A percentile compares a stretch with the other conserved stretches of the same genome.
Conservation (phyloP, 2,329 filamentous ascomycete species). For the Trichoderma koningiopsis region DNA sequence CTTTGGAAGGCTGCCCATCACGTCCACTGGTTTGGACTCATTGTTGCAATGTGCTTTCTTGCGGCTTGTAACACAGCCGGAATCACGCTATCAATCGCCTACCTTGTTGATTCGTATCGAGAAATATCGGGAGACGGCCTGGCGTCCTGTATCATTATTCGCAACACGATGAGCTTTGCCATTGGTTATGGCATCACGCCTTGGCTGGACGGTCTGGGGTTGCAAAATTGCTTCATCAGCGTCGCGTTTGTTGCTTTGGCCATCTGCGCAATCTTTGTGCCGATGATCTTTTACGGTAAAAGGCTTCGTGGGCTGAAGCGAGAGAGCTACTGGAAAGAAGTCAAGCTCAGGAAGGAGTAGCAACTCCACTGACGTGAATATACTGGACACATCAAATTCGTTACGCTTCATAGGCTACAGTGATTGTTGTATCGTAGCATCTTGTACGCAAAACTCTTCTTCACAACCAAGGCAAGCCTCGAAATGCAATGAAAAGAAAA, state of each 20-base stretch:
- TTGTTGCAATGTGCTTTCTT: slow-evolving; percentile 44
- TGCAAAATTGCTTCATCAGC: slow-evolving; percentile 48
- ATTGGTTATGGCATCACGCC: slow-evolving; percentile 47
- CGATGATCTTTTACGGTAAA: slow-evolving; percentile 53
- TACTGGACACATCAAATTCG: not conserved
- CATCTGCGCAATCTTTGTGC: slow-evolving; percentile 44
- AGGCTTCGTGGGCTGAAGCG: slow-evolving; percentile 29
- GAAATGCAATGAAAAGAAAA: slow-evolving; percentile 59
- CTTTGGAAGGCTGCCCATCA: slow-evolving; percentile 35
- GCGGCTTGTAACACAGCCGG: slow-evolving; percentile 41
- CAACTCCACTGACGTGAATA: not conserved
- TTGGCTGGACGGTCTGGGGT: slow-evolving; percentile 46
- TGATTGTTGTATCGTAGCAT: not conserved
- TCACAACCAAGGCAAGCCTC: slow-evolving; percentile 51
- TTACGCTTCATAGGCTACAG: not conserved
- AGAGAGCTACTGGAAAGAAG: slow-evolving; percentile 30
- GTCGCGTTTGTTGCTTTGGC: slow-evolving; percentile 45
- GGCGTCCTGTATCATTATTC: slow-evolving; percentile 44
- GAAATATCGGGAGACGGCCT: slow-evolving; percentile 45
- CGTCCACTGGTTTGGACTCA: slow-evolving; percentile 47
- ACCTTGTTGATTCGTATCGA: slow-evolving; percentile 46
- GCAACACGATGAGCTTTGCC: slow-evolving; percentile 43
- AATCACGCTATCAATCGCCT: slow-evolving; percentile 43
- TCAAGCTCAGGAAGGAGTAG: slow-evolving; percentile 9
- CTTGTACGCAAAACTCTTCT: slow-evolving; percentile 47